Conservation (phyloP, 768 basidiomycete genomes). For the Boletus rubescentipes region DNA sequence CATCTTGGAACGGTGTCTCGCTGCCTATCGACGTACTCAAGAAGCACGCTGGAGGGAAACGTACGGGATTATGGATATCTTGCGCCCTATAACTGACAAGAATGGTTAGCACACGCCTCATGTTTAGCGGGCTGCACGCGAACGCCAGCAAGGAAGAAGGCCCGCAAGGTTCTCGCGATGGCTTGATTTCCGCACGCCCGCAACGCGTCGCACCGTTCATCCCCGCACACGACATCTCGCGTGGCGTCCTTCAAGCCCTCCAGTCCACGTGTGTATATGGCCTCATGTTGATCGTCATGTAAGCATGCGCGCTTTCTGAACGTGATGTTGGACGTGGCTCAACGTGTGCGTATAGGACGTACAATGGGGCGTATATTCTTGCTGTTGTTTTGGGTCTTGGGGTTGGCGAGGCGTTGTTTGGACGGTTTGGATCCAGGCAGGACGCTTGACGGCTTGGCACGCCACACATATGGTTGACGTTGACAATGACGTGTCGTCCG, state of each 20-base stretch:
- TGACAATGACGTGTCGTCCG: too few relatives aligned
- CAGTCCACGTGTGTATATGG: slow-evolving; percentile 65
- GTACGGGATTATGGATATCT: slow-evolving; percentile 38
- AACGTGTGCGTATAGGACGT: slow-evolving; percentile 57
- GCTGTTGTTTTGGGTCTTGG: slow-evolving; percentile 68
- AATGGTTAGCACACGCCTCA: slow-evolving; percentile 5
- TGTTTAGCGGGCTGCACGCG: background rate
- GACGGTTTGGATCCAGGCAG: slow-evolving; percentile 32
- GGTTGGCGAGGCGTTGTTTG: slow-evolving; percentile 72
- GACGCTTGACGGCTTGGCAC: too few relatives aligned
- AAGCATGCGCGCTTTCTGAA: slow-evolving; percentile 23
- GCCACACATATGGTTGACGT: too few relatives aligned
- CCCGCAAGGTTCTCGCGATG: background rate
- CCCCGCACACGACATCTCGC: slow-evolving; percentile 60
- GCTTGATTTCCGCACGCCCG: slow-evolving; percentile 10
- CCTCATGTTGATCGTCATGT: slow-evolving; percentile 85
- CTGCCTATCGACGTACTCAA: slow-evolving; percentile 52
- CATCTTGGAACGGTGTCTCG: slow-evolving; percentile 67
- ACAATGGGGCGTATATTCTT: slow-evolving; percentile 74
- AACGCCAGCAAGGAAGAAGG: background rate
- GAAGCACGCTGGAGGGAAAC: slow-evolving; percentile 57
- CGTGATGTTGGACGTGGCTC: background rate
- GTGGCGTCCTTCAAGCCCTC: slow-evolving; percentile 61
- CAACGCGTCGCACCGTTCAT: slow-evolving; percentile 59
- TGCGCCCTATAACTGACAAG: background rate